Conservation (phyloP, 75 land plant genomes). For the Selaginella tamariscina region DNA sequence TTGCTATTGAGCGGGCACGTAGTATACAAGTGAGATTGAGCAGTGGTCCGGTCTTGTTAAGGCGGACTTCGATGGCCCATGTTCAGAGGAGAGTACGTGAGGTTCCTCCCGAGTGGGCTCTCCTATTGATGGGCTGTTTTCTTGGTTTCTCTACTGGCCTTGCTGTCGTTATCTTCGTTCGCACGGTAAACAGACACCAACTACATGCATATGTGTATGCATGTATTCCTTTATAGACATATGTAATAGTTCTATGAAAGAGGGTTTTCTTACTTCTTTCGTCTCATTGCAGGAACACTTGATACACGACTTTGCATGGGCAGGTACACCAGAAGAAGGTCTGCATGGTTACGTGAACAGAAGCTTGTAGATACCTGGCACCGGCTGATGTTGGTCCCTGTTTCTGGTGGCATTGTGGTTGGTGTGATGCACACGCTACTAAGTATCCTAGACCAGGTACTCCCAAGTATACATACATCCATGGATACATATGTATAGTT, state of each 20-base stretch:
- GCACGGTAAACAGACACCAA: not conserved
- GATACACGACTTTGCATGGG: conserved; percentile 13
- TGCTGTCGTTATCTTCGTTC: conserved; percentile 62
- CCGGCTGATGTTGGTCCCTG: conserved; percentile 7
- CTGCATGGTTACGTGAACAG: not conserved
- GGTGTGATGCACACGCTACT: conserved; percentile 10
- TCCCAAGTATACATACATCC: no score
- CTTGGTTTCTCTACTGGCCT: conserved; percentile 90
- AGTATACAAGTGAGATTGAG: conserved; percentile 17
- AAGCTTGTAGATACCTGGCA: conserved; percentile 9
- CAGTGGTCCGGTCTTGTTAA: conserved; percentile 13
- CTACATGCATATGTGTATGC: no score
- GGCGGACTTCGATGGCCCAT: conserved; percentile 21
- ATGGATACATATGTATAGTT: no score
- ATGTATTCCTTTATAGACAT: not conserved
- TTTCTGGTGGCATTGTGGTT: not conserved
- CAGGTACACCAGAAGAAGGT: conserved; percentile 10
- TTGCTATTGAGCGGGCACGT: not conserved
- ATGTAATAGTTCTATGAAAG: not conserved
- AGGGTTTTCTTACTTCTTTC: not conserved
- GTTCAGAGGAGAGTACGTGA: conserved; percentile 44
- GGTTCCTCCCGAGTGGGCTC: conserved; percentile 93
- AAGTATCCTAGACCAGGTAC: conserved; percentile 2
- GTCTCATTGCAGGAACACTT: not conserved
- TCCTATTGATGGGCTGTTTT: conserved; percentile 79